A percentile compares a stretch with the other conserved stretches of the same genome.
Evolutionary conservation across 2,329 filamentous ascomycete genomes (phyloP).

Genomic region (Ilyonectria destructans): DNA sequence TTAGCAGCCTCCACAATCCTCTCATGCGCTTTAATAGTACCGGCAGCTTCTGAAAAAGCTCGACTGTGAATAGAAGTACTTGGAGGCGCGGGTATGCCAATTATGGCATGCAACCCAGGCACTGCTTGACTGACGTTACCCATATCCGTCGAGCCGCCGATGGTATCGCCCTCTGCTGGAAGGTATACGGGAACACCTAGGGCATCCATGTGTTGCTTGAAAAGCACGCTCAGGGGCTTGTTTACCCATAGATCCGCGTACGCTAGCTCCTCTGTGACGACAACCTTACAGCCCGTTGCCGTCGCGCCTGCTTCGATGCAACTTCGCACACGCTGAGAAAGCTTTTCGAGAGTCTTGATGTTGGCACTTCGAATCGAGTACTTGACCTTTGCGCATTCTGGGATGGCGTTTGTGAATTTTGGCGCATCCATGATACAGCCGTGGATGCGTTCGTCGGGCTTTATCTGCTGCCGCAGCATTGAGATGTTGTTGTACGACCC

Average conservation of each 20-base stretch:
- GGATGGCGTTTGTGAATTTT: constrained; percentile 4
- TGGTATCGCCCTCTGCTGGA: background rate
- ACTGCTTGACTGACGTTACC: constrained; percentile 2
- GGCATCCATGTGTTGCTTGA: background rate
- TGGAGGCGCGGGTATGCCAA: constrained; percentile 1
- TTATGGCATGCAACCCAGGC: constrained; percentile 1
- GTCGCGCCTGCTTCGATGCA: constrained; percentile 7
- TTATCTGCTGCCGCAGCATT: constrained; percentile 18
- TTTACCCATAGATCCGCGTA: constrained; percentile 9
- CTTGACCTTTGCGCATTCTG: background rate
- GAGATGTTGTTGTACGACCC: constrained; percentile 10
- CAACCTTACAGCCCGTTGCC: constrained; percentile 6
- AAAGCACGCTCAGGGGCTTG: background rate
- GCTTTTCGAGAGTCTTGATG: background rate
- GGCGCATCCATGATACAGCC: constrained; percentile 1
- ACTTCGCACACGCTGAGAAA: background rate
- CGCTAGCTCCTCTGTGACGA: background rate
- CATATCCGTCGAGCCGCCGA: background rate
- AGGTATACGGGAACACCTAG: background rate
- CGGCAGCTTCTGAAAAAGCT: constrained; percentile 1
- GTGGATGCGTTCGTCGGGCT: constrained; percentile 2
- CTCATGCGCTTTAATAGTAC: constrained; percentile 5
- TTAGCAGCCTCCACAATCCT: background rate
- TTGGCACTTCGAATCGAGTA: constrained; percentile 4
- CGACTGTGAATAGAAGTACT: background rate